Conservation (phyloP, 495 filamentous ascomycete species). For the Neurospora sp. region DNA sequence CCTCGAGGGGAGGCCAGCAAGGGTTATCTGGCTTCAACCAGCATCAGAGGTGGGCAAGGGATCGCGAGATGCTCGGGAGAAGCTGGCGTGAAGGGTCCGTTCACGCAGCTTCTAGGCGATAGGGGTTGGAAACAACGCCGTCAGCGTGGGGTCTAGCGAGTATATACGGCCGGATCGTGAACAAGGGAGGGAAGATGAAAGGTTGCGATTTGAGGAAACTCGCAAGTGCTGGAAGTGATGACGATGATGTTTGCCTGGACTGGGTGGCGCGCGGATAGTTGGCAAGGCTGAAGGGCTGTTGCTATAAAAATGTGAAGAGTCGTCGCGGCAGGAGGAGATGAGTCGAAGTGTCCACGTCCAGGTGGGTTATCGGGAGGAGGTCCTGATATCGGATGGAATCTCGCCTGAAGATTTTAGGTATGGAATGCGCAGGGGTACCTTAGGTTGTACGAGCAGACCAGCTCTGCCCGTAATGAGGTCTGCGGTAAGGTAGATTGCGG, state of each 20-base stretch:
- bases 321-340: not conserved
- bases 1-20: slow-evolving; percentile 38
- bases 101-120: not conserved
- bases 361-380: not conserved
- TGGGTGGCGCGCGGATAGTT: not conserved
- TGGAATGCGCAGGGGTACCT: not conserved
- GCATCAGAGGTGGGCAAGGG: slow-evolving; percentile 26
- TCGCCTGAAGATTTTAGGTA: slow-evolving; percentile 6
- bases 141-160: not conserved
- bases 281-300: not conserved
- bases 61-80: not conserved
- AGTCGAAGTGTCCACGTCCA: not conserved
- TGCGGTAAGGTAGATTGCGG: not conserved
- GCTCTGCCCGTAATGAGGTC: not conserved
- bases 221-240: not conserved
- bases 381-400: slow-evolving; percentile 1
- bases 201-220: not conserved
- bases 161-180: not conserved
- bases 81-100: not conserved
- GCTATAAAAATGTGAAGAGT: not conserved
- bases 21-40: slow-evolving; percentile 28
- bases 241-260: not conserved
- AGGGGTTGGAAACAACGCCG: not conserved
- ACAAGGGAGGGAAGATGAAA: not conserved
- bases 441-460: not conserved